Percentiles rank a stretch among this genome's conserved stretches.
These are phyloP conservation scores for Linnemannia hyalina DNA, from an alignment of 192 early-diverging fungal species.

Conservation along the genomic window DNA sequence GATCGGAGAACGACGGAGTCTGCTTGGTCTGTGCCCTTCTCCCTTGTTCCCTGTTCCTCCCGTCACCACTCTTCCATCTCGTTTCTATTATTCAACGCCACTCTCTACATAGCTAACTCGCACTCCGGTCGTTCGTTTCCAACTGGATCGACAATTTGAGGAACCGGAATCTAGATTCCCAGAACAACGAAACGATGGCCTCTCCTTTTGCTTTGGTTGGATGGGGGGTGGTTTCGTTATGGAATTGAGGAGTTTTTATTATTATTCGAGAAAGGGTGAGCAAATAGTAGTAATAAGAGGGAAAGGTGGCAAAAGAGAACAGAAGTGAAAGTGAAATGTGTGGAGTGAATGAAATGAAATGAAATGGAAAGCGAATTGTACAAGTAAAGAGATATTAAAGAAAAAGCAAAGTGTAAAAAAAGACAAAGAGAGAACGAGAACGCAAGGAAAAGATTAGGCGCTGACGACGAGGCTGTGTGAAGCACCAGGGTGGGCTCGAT, in stretches of 20 bases:
- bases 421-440: background rate
- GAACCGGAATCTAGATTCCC: background rate
- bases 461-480: background rate
- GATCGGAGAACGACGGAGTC: slow-evolving; percentile 1
- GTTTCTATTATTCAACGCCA: background rate
- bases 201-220: too few relatives aligned
- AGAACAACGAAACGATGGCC: background rate
- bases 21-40: background rate
- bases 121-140: background rate
- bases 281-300: too few relatives aligned
- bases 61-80: background rate
- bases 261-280: too few relatives aligned
- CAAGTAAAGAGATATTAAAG: background rate
- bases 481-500: slow-evolving; percentile 10
- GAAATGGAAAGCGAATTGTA: background rate
- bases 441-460: slow-evolving; percentile 9
- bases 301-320: background rate
- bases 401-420: background rate
- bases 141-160: background rate
- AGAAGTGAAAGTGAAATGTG: background rate
- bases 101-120: background rate
- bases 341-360: background rate
- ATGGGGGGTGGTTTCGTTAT: too few relatives aligned
- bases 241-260: too few relatives aligned
- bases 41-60: background rate